Evolutionary conservation across 75 land plant genomes (phyloP).

Genomic region (Sequoiadendron giganteum): DNA sequence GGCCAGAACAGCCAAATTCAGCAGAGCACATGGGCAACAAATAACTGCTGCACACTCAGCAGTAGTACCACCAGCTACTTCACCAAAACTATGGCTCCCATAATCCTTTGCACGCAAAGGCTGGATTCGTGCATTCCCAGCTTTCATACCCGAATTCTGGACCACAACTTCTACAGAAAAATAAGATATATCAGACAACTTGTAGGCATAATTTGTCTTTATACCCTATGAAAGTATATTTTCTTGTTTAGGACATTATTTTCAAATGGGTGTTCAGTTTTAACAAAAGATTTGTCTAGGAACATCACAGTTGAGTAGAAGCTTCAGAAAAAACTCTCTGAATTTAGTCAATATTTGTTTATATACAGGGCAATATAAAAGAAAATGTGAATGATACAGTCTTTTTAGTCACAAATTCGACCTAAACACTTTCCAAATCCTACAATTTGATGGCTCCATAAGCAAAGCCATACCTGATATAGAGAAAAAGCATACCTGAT

Average conservation of each 20-base stretch:
- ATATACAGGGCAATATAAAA: too few species aligned
- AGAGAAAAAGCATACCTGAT: background rate
- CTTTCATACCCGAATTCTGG: background rate
- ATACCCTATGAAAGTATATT: background rate
- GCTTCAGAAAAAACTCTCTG: too few species aligned
- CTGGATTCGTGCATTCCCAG: slow-evolving; percentile 11
- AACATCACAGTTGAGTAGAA: too few species aligned
- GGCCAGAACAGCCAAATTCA: slow-evolving; percentile 27
- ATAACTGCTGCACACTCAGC: slow-evolving; percentile 52
- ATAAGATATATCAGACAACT: background rate
- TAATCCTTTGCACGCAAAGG: slow-evolving; percentile 13
- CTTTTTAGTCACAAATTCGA: background rate
- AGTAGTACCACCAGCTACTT: slow-evolving; percentile 44
- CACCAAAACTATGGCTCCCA: slow-evolving; percentile 15
- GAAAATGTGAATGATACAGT: too few species aligned
- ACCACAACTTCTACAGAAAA: background rate
- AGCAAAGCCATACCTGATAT: background rate
- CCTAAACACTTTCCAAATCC: background rate
- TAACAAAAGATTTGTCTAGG: background rate
- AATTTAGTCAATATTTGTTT: too few species aligned
- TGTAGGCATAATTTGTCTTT: background rate
- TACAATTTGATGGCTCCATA: background rate
- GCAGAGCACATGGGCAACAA: slow-evolving; percentile 48
- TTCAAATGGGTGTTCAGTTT: background rate
- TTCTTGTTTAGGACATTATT: background rate